Base-by-base conservation (phyloP, 768 basidiomycete genomes). In the Pluteus cervinus region DNA sequence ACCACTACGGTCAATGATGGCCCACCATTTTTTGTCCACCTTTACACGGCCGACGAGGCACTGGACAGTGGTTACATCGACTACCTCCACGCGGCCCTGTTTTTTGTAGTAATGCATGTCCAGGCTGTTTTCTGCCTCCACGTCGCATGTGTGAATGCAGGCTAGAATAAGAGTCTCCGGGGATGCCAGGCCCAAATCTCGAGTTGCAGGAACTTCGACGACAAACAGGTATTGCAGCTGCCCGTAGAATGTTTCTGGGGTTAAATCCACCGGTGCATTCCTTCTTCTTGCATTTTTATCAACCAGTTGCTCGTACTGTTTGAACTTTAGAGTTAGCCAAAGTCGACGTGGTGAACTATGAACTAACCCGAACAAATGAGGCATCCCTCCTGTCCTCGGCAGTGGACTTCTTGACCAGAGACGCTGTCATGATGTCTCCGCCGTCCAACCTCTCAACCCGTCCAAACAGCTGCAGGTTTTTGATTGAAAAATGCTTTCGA, bases 251-350 rank as follows among this genome's bases (percentile, higher is more conserved):
- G 49, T 42, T 15, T 49, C 25, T 2, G 32, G 30, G n/a, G 25
- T 18, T 17, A 41, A 47, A 4, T 33, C 24, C 4, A 48, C 40
- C 35, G 30, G 1, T n/a, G 29, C 23, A 8, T 16, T 2, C 41
- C 25, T 4, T 10, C 35, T 14, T 2, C 28, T 26, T 1, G 56
- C 53, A 41, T 58, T 41, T 5, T 42, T 40, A 45, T 67, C 62
- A 9, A 63, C 51, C 26, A 50, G 46, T 24, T 56, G 29, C 25
- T 61, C 46, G 42, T 66, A 66, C 63, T 64, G 63, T 63, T 64
- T 24, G 24, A 23, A 21, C 9, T 23, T 15, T 6, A 24, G 20
- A 28, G 23, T 30, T 8, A 28, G 20, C 30, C 18, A 7, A 21
- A 11, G 28, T 16, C 8, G 14, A 24, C 34, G 14, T 28, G 29